A percentile compares a stretch with the other conserved stretches of the same genome.
Evolutionary conservation across 176 grass and related monocot genomes (phyloP).

Genomic region (Echinochloa phyllopogon): DNA sequence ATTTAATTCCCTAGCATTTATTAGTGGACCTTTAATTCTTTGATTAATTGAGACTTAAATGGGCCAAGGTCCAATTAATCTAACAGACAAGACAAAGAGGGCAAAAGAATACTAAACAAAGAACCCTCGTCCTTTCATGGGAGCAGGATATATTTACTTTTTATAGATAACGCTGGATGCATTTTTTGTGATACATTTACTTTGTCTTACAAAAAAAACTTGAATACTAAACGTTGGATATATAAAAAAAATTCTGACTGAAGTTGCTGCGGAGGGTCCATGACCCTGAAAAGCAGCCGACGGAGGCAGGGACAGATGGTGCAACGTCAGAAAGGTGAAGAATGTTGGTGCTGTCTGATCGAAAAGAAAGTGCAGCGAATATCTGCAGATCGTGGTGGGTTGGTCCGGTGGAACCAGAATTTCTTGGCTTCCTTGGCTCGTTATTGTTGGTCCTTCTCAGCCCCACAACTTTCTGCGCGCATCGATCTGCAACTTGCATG

Average conservation of each 20-base stretch:
- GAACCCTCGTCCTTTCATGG: neutral
- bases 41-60: too few species aligned
- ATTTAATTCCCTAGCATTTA: too few species aligned
- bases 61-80: too few species aligned
- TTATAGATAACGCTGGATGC: too few species aligned
- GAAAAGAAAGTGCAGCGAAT: conserved; percentile 16
- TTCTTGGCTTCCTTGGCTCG: neutral
- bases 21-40: too few species aligned
- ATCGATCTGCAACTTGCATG: conserved; percentile 28
- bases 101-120: neutral
- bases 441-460: neutral
- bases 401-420: conserved; percentile 35
- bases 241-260: neutral
- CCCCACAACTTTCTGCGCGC: neutral
- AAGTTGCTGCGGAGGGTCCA: neutral
- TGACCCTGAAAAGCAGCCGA: conserved; percentile 9
- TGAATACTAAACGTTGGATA: too few species aligned
- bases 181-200: too few species aligned
- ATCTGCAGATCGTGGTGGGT: conserved; percentile 25
- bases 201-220: too few species aligned
- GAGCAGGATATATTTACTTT: too few species aligned
- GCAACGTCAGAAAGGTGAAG: conserved; percentile 39
- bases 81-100: neutral
- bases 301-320: conserved; percentile 11
- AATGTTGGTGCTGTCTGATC: conserved; percentile 29